Evolutionary conservation across 2,329 filamentous ascomycete species (phyloP).

Genomic region (Microdochium paspali): DNA sequence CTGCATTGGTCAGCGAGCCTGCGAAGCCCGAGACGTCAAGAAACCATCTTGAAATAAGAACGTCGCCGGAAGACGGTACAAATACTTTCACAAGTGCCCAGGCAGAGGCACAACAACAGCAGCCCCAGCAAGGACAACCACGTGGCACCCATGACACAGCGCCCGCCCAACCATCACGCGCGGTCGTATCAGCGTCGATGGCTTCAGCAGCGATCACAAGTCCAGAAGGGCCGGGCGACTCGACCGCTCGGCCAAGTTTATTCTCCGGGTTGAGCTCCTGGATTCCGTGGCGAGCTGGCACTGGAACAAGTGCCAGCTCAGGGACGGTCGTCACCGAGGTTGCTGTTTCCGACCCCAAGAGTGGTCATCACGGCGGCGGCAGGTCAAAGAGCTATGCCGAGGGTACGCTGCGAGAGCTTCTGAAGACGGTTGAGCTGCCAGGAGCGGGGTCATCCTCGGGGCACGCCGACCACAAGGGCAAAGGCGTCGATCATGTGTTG

Average conservation of each 20-base stretch:
- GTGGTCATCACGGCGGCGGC: conserved; percentile 7
- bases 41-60: conserved; percentile 37
- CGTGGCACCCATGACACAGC: background rate
- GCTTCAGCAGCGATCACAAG: conserved; percentile 14
- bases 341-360: conserved; percentile 3
- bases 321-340: conserved; percentile 6
- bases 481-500: too few relatives aligned
- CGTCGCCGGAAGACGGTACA: conserved; percentile 16
- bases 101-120: conserved; percentile 14
- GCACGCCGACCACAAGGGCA: too few relatives aligned
- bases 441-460: too few relatives aligned
- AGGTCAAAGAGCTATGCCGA: conserved; percentile 38
- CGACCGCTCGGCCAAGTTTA: conserved; percentile 10
- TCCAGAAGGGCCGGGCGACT: conserved; percentile 14
- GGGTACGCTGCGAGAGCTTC: conserved; percentile 43
- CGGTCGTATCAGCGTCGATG: conserved; percentile 16
- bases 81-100: conserved; percentile 7
- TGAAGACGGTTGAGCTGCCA: conserved; percentile 26
- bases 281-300: conserved; percentile 32
- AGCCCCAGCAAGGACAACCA: conserved; percentile 10
- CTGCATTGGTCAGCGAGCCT: conserved; percentile 42
- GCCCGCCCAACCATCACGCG: conserved; percentile 8
- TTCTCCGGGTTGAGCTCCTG: conserved; percentile 32
- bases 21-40: conserved; percentile 48
- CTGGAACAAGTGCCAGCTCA: conserved; percentile 14